Evolutionary conservation across 345 rosid genomes (phyloP).

Genomic region (rapeseed (Brassica napus)): DNA sequence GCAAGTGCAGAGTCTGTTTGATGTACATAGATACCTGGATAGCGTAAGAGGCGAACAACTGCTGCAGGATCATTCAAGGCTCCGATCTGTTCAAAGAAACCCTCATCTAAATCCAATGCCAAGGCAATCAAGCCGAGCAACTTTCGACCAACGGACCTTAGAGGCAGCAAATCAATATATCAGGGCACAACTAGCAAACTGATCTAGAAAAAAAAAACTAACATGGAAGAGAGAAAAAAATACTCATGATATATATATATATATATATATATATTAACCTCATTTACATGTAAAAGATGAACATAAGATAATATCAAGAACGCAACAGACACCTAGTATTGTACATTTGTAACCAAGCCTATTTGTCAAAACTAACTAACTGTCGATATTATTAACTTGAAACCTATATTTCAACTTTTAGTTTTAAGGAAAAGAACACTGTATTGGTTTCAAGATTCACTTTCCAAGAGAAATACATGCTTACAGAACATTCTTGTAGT

Average conservation of each 20-base stretch:
- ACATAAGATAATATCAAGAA: neutral
- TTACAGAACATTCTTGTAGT: constrained; percentile 57
- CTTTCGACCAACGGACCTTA: constrained; percentile 59
- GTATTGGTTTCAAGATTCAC: neutral
- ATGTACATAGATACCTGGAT: constrained; percentile 61
- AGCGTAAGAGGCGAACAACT: constrained; percentile 69
- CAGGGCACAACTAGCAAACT: constrained; percentile 3
- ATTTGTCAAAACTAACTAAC: neutral
- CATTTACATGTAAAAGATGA: neutral
- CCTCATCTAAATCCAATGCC: constrained; percentile 71
- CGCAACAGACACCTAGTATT: neutral
- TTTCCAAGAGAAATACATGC: constrained; percentile 11
- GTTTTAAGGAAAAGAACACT: neutral
- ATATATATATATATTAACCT: neutral
- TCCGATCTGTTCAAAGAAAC: constrained; percentile 66
- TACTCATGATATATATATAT: neutral
- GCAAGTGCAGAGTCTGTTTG: neutral
- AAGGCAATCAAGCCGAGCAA: constrained; percentile 64
- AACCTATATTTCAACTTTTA: neutral
- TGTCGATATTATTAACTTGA: neutral
- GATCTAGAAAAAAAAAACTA: neutral
- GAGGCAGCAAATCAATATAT: constrained; percentile 27
- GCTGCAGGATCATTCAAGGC: constrained; percentile 51
- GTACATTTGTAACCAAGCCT: neutral
- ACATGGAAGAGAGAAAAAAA: too few species aligned